phyloP scores from a whole-genome alignment of 2,329 filamentous ascomycete genomes.

The Colletotrichum tanaceti region DNA sequence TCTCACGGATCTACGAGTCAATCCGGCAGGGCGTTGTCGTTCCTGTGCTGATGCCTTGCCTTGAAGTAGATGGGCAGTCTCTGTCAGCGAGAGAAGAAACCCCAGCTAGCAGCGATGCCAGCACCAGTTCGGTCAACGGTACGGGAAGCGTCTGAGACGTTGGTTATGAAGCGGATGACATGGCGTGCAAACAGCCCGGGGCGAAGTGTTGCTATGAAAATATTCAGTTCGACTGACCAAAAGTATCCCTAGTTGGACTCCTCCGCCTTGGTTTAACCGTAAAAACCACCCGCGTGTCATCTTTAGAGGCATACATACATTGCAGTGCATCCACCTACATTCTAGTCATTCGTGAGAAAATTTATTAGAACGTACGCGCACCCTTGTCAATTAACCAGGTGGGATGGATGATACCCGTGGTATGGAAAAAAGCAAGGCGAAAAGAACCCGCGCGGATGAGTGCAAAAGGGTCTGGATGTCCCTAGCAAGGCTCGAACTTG shows the following conservation, averaged over 20 bases:
- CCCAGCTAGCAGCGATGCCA: constrained; percentile 4
- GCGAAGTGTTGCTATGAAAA: not conserved
- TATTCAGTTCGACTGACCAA: not conserved
- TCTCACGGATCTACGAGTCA: constrained; percentile 48
- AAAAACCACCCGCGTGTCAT: not conserved
- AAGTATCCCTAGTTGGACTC: not conserved
- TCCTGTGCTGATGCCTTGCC: constrained; percentile 20
- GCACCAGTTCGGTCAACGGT: not conserved
- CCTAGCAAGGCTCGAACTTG: constrained; percentile 38
- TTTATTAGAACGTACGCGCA: too few relatives aligned
- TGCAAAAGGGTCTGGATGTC: not conserved
- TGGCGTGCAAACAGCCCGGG: not conserved
- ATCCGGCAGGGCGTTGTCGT: constrained; percentile 28
- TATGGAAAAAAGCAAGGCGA: too few relatives aligned
- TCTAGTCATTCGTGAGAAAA: too few relatives aligned
- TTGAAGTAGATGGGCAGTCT: not conserved
- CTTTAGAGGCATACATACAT: too few relatives aligned
- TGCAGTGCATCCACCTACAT: too few relatives aligned
- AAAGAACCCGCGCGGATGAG: too few relatives aligned
- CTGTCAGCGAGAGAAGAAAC: not conserved
- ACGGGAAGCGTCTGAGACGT: not conserved
- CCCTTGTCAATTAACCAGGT: too few relatives aligned
- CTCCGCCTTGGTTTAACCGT: not conserved
- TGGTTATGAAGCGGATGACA: not conserved
- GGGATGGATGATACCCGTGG: too few relatives aligned